These are phyloP conservation scores for Capsella bursapastoris DNA, from an alignment of 345 rosid genomes.

Conservation along the genomic window DNA sequence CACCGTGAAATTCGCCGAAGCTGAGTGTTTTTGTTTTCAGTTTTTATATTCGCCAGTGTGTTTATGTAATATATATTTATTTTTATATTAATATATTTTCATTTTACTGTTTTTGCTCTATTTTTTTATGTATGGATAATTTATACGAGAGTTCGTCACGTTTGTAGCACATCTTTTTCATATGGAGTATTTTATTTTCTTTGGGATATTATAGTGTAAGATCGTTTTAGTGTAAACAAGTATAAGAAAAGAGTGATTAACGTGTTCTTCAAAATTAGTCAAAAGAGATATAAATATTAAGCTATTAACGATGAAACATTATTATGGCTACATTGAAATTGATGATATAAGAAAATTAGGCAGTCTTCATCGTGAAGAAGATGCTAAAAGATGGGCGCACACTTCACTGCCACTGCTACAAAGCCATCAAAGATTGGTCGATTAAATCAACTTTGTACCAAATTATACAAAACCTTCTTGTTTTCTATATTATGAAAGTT, in stretches of 20 bases:
- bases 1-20: constrained; percentile 30
- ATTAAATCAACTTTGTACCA: neutral
- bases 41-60: constrained; percentile 9
- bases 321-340: neutral
- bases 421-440: neutral
- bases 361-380: neutral
- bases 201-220: no score
- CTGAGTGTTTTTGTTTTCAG: constrained; percentile 13
- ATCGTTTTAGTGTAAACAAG: no score
- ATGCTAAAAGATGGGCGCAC: neutral
- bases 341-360: neutral
- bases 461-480: no score
- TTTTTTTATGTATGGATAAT: neutral
- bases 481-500: no score
- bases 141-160: neutral
- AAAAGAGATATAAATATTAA: neutral
- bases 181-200: no score
- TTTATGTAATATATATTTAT: neutral
- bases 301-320: neutral
- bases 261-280: no score
- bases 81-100: no score
- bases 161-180: constrained; percentile 7
- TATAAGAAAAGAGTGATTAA: no score
- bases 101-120: neutral
- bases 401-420: neutral